These are phyloP conservation scores for Paecilomyces sp. DNA, from an alignment of 2,329 filamentous ascomycete genomes.

Conservation along the genomic window DNA sequence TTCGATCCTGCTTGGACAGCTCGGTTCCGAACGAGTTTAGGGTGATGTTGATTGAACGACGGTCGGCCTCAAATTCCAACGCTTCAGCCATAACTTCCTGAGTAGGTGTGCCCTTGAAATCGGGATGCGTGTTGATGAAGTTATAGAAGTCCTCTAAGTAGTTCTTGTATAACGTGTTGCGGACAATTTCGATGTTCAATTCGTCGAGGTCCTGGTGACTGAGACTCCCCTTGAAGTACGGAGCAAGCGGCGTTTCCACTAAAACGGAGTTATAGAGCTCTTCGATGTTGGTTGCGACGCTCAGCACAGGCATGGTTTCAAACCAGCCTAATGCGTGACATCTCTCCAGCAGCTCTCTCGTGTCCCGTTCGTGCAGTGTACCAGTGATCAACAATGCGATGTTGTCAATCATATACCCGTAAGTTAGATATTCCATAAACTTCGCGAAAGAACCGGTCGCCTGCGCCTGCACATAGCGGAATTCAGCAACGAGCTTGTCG, in stretches of 20 bases:
- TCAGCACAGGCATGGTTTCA: slow-evolving; percentile 96
- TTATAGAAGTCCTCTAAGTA: slow-evolving; percentile 96
- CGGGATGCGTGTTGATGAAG: slow-evolving; percentile 84
- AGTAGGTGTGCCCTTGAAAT: slow-evolving; percentile 81
- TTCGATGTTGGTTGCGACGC: slow-evolving; percentile 96
- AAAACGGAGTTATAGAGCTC: slow-evolving; percentile 97
- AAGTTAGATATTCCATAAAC: slow-evolving; percentile 97
- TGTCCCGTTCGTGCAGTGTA: slow-evolving; percentile 94
- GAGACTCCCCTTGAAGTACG: slow-evolving; percentile 95
- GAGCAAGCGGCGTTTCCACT: slow-evolving; percentile 90
- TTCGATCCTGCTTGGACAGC: slow-evolving; percentile 83
- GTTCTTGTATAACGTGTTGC: slow-evolving; percentile 98
- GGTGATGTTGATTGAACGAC: slow-evolving; percentile 97
- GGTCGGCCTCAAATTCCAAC: slow-evolving; percentile 92
- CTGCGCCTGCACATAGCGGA: slow-evolving; percentile 92
- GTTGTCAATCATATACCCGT: slow-evolving; percentile 99
- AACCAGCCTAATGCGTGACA: slow-evolving; percentile 98
- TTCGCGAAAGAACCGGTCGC: slow-evolving; percentile 83
- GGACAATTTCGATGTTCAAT: slow-evolving; percentile 97
- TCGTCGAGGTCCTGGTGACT: slow-evolving; percentile 97
- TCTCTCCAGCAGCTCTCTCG: slow-evolving; percentile 84
- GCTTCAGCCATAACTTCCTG: slow-evolving; percentile 94
- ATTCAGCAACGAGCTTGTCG: slow-evolving; percentile 96
- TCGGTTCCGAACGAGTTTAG: slow-evolving; percentile 98
- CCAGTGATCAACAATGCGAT: slow-evolving; percentile 96